phyloP scores from a whole-genome alignment of 1,139 yeast species.

The Magnusiomyces ingens region DNA sequence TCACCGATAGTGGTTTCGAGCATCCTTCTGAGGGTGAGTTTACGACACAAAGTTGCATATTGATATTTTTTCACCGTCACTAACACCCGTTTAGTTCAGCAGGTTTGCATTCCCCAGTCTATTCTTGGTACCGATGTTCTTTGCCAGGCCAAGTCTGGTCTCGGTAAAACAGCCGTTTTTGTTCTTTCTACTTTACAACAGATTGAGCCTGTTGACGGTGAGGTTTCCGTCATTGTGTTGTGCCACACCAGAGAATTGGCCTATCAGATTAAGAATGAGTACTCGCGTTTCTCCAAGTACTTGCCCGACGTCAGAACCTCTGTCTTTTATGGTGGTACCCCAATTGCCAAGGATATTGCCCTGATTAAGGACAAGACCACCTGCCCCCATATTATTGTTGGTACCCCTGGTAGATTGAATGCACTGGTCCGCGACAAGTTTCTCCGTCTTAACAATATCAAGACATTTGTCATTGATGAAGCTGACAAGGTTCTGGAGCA shows the following conservation, averaged over 20 bases:
- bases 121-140: conserved; percentile 96
- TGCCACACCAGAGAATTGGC: conserved; percentile 99
- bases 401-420: conserved; percentile 96
- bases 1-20: conserved; percentile 98
- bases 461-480: conserved; percentile 94
- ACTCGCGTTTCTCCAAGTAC: conserved; percentile 94
- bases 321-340: conserved; percentile 95
- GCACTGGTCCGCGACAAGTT: conserved; percentile 90
- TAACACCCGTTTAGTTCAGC: conserved; percentile 58
- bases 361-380: conserved; percentile 87
- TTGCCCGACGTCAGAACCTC: conserved; percentile 97
- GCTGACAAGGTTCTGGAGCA: conserved; percentile 92
- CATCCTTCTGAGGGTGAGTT: conserved; percentile 97
- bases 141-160: conserved; percentile 99
- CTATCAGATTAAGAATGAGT: conserved; percentile 95
- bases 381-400: conserved; percentile 94
- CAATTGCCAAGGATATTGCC: conserved; percentile 80
- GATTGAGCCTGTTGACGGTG: conserved; percentile 96
- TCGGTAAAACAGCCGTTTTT: conserved; percentile 98
- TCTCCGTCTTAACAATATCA: conserved; percentile 79
- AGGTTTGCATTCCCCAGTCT: conserved; percentile 96
- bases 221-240: conserved; percentile 85
- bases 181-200: conserved; percentile 95
- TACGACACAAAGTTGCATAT: neutral
- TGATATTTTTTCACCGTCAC: neutral